phyloP scores from a whole-genome alignment of 257 asterid species.

The Apocynum venetum region DNA sequence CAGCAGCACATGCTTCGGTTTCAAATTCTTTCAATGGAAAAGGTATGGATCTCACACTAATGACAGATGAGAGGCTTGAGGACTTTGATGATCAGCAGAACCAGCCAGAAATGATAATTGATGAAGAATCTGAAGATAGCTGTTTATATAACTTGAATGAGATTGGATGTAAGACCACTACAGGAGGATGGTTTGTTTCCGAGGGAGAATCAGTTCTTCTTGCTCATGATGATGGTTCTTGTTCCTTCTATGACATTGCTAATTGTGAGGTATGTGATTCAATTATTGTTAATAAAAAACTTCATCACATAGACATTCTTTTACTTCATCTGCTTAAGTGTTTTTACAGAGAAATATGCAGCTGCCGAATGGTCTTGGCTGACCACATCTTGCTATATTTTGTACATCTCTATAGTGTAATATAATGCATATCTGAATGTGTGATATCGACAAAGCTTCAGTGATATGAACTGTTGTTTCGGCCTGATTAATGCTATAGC shows the following conservation, averaged over 20 bases:
- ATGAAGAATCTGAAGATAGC: conserved; percentile 52
- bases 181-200: conserved; percentile 91
- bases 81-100: conserved; percentile 62
- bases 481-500: neutral
- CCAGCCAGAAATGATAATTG: conserved; percentile 40
- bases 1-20: conserved; percentile 26
- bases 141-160: conserved; percentile 36
- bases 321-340: neutral
- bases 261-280: conserved; percentile 60
- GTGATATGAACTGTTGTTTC: neutral
- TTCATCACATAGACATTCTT: neutral
- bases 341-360: neutral
- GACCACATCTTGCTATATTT: neutral
- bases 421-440: neutral
- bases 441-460: neutral
- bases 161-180: conserved; percentile 63
- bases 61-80: conserved; percentile 58
- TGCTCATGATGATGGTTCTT: conserved; percentile 70
- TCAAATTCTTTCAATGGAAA: conserved; percentile 24
- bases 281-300: neutral
- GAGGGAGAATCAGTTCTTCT: conserved; percentile 85
- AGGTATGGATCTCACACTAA: conserved; percentile 31
- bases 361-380: neutral
- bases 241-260: conserved; percentile 68
- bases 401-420: neutral